Evolutionary conservation across 2,329 filamentous ascomycete genomes (phyloP), one percentile per base, ranked within the genome.

Genomic region (Cercospora sesami): DNA sequence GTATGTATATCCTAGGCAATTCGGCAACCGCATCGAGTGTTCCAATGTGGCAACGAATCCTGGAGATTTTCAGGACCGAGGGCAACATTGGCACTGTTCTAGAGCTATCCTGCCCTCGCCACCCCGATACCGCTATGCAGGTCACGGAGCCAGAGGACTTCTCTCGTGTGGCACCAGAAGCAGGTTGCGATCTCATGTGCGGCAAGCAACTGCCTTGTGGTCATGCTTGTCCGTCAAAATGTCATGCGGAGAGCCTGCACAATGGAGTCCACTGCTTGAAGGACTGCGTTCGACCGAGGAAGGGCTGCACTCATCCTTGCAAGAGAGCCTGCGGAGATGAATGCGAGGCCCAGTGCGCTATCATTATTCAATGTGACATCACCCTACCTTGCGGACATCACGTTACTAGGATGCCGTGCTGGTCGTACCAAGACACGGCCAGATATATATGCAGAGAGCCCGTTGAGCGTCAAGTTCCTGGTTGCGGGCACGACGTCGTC

Each of bases 81-180:
- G 79, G 78, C 2, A 85, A 83, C 39, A 73, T 91, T 3, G 88
- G 88, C 0, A 72, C 73, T 0, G 66, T 71, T 0, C 76, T 92
- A 1, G 81, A 84, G 18, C 80, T 91, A 0, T 80, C 82, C 62
- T 92, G 90, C 66, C 83, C 86, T 4, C 85, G 89, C 0, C 90
- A 92, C 73, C 81, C 81, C 0, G 80, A 86, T 0, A 84, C 79
- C 0, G 72, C 77, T 0, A 85, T 91, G 10, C 18, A 73, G 1
- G 86, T 87, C 1, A 82, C 82, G 0, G 70, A 78, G 1, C 85
- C 88, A 0, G 85, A 89, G 1, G 82, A 91, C 68, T 91, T 91
- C 71, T 68, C 80, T 0, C 82, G 74, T 68, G 77, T 81, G 66
- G 84, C 75, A 0, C 89, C 89, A 0, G 89, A 91, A 75, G 88